phyloP scores from a whole-genome alignment of 108 stramenopile genomes.

The Cyclostephanos invisitatus region DNA sequence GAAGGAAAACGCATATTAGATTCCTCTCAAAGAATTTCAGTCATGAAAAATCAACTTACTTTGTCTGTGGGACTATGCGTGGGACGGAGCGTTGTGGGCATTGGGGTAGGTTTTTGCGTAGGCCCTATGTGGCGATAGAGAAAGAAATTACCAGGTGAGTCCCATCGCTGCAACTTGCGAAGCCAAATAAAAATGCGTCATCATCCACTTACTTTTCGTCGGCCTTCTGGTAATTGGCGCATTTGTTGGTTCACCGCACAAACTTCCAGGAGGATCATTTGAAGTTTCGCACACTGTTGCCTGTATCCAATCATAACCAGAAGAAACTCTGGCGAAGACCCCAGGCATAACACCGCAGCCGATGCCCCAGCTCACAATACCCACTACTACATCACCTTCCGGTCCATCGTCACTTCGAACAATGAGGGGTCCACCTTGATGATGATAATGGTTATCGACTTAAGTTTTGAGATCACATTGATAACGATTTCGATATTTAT shows the following conservation, averaged over 20 bases:
- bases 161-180: neutral
- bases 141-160: neutral
- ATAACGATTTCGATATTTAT: neutral
- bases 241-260: neutral
- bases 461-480: neutral
- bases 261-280: slow-evolving; percentile 10
- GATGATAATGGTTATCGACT: neutral
- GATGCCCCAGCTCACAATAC: slow-evolving; percentile 57
- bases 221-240: neutral
- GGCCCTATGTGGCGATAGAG: neutral
- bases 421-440: slow-evolving; percentile 47
- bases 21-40: neutral
- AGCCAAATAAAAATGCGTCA: neutral
- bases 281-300: slow-evolving; percentile 31
- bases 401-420: slow-evolving; percentile 2
- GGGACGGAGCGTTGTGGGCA: neutral
- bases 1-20: neutral
- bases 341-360: slow-evolving; percentile 57
- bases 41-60: neutral
- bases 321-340: slow-evolving; percentile 42
- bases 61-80: neutral
- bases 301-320: slow-evolving; percentile 44
- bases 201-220: slow-evolving; percentile 3
- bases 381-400: slow-evolving; percentile 42
- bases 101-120: neutral